A percentile compares a stretch with the other conserved stretches of the same genome.
phyloP scores from a whole-genome alignment of 768 basidiomycete species.

The Boletus subparvulus region DNA sequence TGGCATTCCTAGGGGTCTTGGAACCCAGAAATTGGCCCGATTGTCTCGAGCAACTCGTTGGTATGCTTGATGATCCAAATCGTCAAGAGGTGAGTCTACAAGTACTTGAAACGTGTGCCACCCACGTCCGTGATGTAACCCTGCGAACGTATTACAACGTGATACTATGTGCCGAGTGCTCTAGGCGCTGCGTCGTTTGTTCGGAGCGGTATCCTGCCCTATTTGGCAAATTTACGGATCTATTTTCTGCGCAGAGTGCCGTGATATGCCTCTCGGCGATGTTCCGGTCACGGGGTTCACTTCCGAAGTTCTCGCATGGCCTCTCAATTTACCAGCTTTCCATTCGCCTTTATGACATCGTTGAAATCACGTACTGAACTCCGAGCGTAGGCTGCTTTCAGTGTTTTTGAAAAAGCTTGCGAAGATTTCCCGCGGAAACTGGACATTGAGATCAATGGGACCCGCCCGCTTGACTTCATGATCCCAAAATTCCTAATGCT shows the following conservation, averaged over 20 bases:
- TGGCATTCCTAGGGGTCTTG: slow-evolving; percentile 81
- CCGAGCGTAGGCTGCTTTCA: slow-evolving; percentile 75
- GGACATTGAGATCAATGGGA: slow-evolving; percentile 90
- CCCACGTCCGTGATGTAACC: not conserved
- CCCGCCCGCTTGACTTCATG: slow-evolving; percentile 93
- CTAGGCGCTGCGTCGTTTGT: slow-evolving; percentile 6
- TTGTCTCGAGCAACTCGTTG: slow-evolving; percentile 82
- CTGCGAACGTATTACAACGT: not conserved
- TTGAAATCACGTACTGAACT: slow-evolving; percentile 16
- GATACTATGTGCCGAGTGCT: not conserved
- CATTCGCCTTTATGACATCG: not conserved
- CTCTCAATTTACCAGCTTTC: not conserved
- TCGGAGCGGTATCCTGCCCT: not conserved
- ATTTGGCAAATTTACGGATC: slow-evolving; percentile 7
- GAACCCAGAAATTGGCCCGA: slow-evolving; percentile 96
- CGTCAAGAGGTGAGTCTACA: slow-evolving; percentile 80
- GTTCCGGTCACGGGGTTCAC: not conserved
- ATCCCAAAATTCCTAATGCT: slow-evolving; percentile 92
- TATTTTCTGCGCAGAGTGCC: slow-evolving; percentile 1
- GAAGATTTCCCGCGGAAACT: slow-evolving; percentile 96
- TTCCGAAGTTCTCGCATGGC: slow-evolving; percentile 3
- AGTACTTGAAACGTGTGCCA: not conserved
- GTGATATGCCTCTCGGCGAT: slow-evolving; percentile 3
- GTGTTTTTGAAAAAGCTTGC: slow-evolving; percentile 91
- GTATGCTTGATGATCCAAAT: slow-evolving; percentile 74